Percentiles rank a stretch among this genome's conserved stretches.
These are phyloP conservation scores for Postia placenta DNA, from an alignment of 768 basidiomycete genomes.

Conservation along the genomic window DNA sequence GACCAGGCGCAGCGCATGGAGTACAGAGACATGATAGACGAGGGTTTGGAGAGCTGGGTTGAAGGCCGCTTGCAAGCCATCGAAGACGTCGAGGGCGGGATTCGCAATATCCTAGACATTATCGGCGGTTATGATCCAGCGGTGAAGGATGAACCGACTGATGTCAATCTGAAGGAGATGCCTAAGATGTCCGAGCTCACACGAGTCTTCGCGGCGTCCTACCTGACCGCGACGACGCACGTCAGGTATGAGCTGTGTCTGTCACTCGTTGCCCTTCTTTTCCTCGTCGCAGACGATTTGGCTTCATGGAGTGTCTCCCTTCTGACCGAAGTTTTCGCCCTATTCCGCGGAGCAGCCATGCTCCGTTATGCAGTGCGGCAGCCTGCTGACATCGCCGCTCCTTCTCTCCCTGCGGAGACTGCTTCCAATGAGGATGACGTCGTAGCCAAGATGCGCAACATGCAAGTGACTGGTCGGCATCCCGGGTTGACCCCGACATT, in stretches of 20 bases:
- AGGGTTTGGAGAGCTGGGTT: conserved; percentile 57
- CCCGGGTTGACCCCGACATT: conserved; percentile 43
- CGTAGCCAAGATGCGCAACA: conserved; percentile 56
- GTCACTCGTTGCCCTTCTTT: conserved; percentile 57
- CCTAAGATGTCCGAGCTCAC: conserved; percentile 59
- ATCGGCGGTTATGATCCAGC: conserved; percentile 64
- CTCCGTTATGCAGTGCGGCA: conserved; percentile 56
- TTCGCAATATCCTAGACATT: conserved; percentile 56
- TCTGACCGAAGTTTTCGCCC: conserved; percentile 69
- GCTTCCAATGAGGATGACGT: conserved; percentile 52
- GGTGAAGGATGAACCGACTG: conserved; percentile 74
- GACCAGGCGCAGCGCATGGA: conserved; percentile 53
- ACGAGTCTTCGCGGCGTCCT: conserved; percentile 55
- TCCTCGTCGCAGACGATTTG: conserved; percentile 66
- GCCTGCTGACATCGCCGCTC: conserved; percentile 39
- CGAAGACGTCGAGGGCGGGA: conserved; percentile 48
- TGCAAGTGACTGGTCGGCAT: conserved; percentile 46
- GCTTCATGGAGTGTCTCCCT: conserved; percentile 57
- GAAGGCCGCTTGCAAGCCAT: conserved; percentile 51
- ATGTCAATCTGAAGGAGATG: conserved; percentile 36
- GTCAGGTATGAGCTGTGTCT: conserved; percentile 75
- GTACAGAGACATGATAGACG: conserved; percentile 53
- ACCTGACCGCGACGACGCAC: conserved; percentile 53
- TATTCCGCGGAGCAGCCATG: conserved; percentile 74
- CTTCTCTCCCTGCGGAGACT: conserved; percentile 22